These are phyloP conservation scores for Sequoia sempervirens DNA, from an alignment of 75 land plant species.

Conservation along the genomic window DNA sequence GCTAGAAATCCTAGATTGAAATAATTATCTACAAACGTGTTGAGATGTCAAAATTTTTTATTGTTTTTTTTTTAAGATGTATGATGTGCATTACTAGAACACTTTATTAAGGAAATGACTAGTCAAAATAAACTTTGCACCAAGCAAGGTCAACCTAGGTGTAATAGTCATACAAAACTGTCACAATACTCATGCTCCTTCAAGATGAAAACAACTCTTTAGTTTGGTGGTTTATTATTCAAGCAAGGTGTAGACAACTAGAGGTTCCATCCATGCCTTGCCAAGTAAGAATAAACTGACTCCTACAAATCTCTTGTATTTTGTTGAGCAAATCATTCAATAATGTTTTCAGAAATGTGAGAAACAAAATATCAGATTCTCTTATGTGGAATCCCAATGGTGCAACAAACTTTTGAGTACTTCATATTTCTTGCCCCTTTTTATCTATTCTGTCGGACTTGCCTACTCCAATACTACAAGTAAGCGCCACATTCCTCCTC, in stretches of 20 bases:
- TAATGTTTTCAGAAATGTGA: neutral
- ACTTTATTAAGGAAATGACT: neutral
- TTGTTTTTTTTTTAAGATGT: neutral
- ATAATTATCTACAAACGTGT: neutral
- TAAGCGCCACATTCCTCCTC: no score
- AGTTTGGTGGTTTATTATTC: neutral
- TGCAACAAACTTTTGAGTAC: neutral
- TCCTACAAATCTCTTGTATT: neutral
- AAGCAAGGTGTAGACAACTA: neutral
- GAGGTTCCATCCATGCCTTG: neutral
- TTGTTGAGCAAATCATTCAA: neutral
- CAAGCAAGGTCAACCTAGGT: neutral
- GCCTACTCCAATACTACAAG: neutral
- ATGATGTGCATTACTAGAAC: neutral
- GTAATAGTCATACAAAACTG: neutral
- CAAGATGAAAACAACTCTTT: neutral
- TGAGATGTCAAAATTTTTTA: neutral
- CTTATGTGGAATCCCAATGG: neutral
- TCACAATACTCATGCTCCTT: neutral
- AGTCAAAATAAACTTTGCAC: neutral
- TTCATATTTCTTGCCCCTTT: neutral
- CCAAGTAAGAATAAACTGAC: neutral
- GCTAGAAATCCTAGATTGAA: neutral
- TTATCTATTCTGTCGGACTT: neutral
- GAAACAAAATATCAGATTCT: neutral